phyloP scores from a whole-genome alignment of 148 eudicot species.

The Rhododendron simsii region DNA sequence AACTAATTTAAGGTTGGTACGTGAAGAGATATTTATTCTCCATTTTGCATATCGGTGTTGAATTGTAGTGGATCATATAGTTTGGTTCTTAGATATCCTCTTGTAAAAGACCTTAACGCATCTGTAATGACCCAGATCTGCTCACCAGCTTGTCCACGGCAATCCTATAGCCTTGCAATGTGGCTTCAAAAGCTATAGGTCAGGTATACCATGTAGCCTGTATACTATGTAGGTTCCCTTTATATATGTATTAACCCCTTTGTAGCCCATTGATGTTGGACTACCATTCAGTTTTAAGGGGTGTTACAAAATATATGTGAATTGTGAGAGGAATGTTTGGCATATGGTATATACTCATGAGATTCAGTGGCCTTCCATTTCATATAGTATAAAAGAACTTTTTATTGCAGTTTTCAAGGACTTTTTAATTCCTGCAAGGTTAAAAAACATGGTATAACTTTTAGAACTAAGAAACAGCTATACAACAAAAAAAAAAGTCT shows the following conservation, averaged over 20 bases:
- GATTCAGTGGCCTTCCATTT: not conserved
- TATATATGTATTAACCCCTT: not conserved
- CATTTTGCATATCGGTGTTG: not conserved
- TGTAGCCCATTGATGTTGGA: not conserved
- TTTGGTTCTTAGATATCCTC: not conserved
- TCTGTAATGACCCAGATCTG: not conserved
- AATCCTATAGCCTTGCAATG: not conserved
- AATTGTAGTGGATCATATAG: not conserved
- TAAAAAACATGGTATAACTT: not conserved
- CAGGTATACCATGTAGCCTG: not conserved
- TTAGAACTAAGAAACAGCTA: not conserved
- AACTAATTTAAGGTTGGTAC: not conserved
- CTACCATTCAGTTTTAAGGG: not conserved
- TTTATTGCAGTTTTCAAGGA: not conserved
- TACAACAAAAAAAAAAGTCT: not conserved
- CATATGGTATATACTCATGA: not conserved
- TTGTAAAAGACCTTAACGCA: not conserved
- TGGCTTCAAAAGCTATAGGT: not conserved
- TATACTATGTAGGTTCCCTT: not conserved
- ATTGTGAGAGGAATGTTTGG: not conserved
- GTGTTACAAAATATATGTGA: not conserved
- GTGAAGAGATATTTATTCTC: not conserved
- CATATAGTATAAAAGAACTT: not conserved
- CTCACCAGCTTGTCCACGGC: not conserved
- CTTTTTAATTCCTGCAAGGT: not conserved